Evolutionary conservation across 2,329 filamentous ascomycete genomes (phyloP), one percentile per base, ranked within the genome.

Genomic region (Biscogniauxia marginata): DNA sequence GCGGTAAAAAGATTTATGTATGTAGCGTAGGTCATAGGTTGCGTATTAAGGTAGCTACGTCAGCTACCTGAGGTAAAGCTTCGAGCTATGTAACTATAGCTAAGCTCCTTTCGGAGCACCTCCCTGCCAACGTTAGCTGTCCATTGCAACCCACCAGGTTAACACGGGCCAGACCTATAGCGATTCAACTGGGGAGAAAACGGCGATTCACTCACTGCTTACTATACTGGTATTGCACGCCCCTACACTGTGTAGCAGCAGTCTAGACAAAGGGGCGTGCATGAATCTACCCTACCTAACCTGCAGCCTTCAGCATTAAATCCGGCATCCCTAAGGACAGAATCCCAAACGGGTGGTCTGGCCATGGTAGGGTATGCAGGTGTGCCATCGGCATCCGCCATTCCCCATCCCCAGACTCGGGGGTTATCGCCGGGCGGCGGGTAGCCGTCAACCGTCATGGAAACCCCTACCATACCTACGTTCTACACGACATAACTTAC

Each of bases 311-410:
- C 30, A 39, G 30, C 30, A 39, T 16, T 39, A 39, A n/a, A 39
- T 39, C 6, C 30, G 30, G n/a, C 30, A 39, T 39, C 30, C 30
- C 30, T 16, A 16, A 39, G 30, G 6, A 11, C 13, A 34, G 30
- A 39, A 39, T 39, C 30, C 30, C 30, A 39, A 16, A 39, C 30
- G 30, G 30, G 9, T 39, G 30, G 30, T 39, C 30, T 39, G 30
- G 30, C 30, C 30, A 39, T 16, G 30, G 30, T 39, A 39, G 9
- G 30, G 30, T 16, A 39, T 39, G 30, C 30, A 39, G 30, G 30
- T 39, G 30, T 39, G 30, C 23, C 48, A 49, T 49, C 23, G 48
- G 48, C 25, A 49, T 49, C 48, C 48, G 48, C 48, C 48, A 19
- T 49, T 9, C n/a, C 48, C n/a, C 21, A 25, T 49, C 48, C 46